Evolutionary conservation across 129 eudicot genomes (phyloP).

Genomic region (carrot (Daucus carota)): DH1_v3.0 NC_030385.2:28558001-28558500

Average conservation of each 20-base stretch:
- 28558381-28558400: neutral
- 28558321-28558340: constrained; percentile 20
- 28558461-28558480: neutral
- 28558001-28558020: constrained; percentile 31
- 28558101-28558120: neutral
- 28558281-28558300: constrained; percentile 24
- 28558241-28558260: constrained; percentile 18
- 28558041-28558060: neutral
- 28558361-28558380: neutral
- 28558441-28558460: neutral
- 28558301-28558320: constrained; percentile 55
- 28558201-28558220: neutral
- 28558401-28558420: neutral
- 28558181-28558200: neutral
- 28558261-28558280: constrained; percentile 32
- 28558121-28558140: constrained; percentile 16
- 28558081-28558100: neutral
- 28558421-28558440: neutral
- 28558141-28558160: constrained; percentile 43
- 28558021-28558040: constrained; percentile 33
- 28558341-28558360: neutral
- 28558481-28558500: neutral
- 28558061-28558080: neutral
- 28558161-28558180: constrained; percentile 67
- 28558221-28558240: neutral